Conservation (phyloP, 2,329 filamentous ascomycete species). For the Ascochyta clinopodiicola region DNA sequence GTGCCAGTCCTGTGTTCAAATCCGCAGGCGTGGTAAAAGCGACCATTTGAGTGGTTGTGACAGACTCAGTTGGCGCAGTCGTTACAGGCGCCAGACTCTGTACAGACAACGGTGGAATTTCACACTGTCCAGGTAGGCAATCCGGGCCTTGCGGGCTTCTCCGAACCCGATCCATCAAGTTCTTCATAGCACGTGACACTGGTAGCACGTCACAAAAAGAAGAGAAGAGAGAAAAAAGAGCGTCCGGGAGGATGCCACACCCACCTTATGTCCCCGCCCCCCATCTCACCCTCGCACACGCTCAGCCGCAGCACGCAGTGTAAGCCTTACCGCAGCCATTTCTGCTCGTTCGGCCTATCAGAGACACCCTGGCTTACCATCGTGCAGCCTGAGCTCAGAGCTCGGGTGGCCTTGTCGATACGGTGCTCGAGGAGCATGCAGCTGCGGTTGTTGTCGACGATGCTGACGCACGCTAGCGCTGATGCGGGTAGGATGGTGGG, state of each 20-base stretch:
- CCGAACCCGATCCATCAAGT: neutral
- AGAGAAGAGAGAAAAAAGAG: neutral
- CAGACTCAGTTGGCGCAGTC: neutral
- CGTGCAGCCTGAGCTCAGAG: neutral
- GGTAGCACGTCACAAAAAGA: neutral
- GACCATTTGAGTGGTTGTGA: no score
- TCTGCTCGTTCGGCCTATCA: neutral
- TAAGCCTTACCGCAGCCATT: slow-evolving; percentile 10
- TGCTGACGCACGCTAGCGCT: neutral
- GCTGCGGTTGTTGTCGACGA: neutral
- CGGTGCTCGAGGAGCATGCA: neutral
- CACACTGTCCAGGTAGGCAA: neutral
- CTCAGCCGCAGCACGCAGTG: slow-evolving; percentile 12
- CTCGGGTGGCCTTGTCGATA: slow-evolving; percentile 3
- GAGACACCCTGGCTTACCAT: neutral
- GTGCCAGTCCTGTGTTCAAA: neutral
- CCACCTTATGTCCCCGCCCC: slow-evolving; percentile 3
- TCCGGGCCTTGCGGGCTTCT: neutral
- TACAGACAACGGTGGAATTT: no score
- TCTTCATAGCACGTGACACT: slow-evolving; percentile 1
- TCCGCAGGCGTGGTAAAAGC: no score
- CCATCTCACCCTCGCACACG: slow-evolving; percentile 8
- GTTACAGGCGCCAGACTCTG: neutral
- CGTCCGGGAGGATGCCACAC: neutral
- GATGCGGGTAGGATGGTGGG: neutral